These are phyloP conservation scores for Eucalyptus erythrocorys DNA, from an alignment of 345 rosid genomes.

Conservation along the genomic window DNA sequence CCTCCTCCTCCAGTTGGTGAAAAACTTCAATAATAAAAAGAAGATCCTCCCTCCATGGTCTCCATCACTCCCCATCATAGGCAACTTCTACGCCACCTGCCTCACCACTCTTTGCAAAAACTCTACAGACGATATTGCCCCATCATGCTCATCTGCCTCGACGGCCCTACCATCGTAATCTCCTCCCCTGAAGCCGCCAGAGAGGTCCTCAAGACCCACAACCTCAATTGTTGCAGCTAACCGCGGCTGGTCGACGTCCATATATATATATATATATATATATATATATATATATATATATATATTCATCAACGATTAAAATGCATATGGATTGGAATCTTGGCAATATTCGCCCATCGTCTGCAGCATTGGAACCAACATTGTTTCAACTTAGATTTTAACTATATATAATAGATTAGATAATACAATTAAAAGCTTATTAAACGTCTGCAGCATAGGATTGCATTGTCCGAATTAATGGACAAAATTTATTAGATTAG, in stretches of 20 bases:
- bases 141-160: conserved; percentile 11
- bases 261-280: no score
- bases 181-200: conserved; percentile 10
- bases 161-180: background rate
- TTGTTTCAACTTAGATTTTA: no score
- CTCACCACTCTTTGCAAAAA: background rate
- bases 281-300: no score
- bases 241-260: background rate
- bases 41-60: background rate
- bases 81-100: background rate
- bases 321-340: no score
- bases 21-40: background rate
- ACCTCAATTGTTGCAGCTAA: conserved; percentile 3
- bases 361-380: no score
- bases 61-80: background rate
- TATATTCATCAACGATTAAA: no score
- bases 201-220: conserved; percentile 7
- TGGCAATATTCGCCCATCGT: no score
- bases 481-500: background rate
- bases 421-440: background rate
- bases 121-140: conserved; percentile 7
- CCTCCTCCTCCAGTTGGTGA: background rate
- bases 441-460: background rate
- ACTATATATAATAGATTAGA: background rate
- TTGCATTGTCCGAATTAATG: background rate